Conservation (phyloP, 2,329 filamentous ascomycete genomes). For the Lachnellula suecica region DNA sequence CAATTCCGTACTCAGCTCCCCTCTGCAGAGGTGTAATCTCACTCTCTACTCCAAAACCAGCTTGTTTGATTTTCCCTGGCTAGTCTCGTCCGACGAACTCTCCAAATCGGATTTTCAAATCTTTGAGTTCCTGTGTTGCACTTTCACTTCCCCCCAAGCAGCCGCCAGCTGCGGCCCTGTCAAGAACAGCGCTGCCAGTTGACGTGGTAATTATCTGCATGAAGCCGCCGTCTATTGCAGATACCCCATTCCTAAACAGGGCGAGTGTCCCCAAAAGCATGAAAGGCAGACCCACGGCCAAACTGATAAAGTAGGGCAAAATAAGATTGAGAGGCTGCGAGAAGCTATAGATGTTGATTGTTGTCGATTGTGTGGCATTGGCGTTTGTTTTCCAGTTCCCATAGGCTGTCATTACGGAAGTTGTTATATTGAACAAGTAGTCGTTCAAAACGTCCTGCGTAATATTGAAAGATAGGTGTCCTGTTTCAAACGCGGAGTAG, state of each 20-base stretch:
- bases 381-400: conserved; percentile 12
- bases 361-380: conserved; percentile 11
- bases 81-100: conserved; percentile 16
- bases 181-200: conserved; percentile 16
- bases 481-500: not conserved
- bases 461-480: conserved; percentile 12
- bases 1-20: conserved; percentile 18
- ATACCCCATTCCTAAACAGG: conserved; percentile 16
- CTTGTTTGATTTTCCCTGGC: conserved; percentile 8
- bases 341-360: conserved; percentile 22
- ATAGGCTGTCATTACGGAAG: conserved; percentile 14
- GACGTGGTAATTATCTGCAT: conserved; percentile 20
- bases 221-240: conserved; percentile 20
- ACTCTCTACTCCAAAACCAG: conserved; percentile 20
- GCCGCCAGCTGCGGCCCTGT: conserved; percentile 19
- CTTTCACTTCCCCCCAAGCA: conserved; percentile 20
- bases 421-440: conserved; percentile 22
- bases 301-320: conserved; percentile 22
- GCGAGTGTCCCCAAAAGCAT: conserved; percentile 15
- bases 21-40: conserved; percentile 16
- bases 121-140: conserved; percentile 17
- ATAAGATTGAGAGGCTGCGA: conserved; percentile 19
- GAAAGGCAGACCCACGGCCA: conserved; percentile 16
- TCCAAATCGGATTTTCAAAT: conserved; percentile 20
- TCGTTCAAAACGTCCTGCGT: conserved; percentile 19